Evolutionary conservation across 2,329 filamentous ascomycete genomes (phyloP).

Genomic region (Arthrobotrys iridis): DNA sequence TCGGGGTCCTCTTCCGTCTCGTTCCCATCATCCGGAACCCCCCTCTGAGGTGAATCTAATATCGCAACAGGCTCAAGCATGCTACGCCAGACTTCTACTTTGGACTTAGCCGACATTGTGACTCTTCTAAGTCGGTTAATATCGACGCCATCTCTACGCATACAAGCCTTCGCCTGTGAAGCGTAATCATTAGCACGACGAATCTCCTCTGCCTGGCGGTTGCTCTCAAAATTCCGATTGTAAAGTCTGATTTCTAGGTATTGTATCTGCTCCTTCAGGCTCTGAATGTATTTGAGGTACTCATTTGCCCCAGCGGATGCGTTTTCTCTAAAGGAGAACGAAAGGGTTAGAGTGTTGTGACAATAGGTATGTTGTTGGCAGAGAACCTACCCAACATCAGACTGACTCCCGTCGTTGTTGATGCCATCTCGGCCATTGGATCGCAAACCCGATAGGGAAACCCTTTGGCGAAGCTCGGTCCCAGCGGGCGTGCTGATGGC

Average conservation of each 20-base stretch:
- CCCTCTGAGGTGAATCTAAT: background rate
- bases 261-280: slow-evolving; percentile 20
- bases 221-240: slow-evolving; percentile 24
- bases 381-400: no score
- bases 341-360: no score
- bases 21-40: background rate
- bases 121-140: slow-evolving; percentile 33
- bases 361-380: slow-evolving; percentile 18
- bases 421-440: no score
- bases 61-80: slow-evolving; percentile 20
- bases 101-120: slow-evolving; percentile 11
- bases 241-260: slow-evolving; percentile 23
- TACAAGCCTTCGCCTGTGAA: slow-evolving; percentile 22
- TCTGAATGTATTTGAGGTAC: background rate
- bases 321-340: slow-evolving; percentile 9
- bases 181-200: slow-evolving; percentile 15
- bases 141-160: slow-evolving; percentile 28
- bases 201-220: slow-evolving; percentile 23
- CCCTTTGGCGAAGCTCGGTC: slow-evolving; percentile 11
- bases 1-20: background rate
- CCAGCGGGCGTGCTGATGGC: background rate
- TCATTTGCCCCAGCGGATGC: background rate
- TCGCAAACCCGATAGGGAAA: slow-evolving; percentile 3
- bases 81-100: slow-evolving; percentile 21
- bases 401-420: no score